These are phyloP conservation scores for Dryadomyces quercivorus DNA, from an alignment of 2,329 filamentous ascomycete genomes.

Conservation along the genomic window DNA sequence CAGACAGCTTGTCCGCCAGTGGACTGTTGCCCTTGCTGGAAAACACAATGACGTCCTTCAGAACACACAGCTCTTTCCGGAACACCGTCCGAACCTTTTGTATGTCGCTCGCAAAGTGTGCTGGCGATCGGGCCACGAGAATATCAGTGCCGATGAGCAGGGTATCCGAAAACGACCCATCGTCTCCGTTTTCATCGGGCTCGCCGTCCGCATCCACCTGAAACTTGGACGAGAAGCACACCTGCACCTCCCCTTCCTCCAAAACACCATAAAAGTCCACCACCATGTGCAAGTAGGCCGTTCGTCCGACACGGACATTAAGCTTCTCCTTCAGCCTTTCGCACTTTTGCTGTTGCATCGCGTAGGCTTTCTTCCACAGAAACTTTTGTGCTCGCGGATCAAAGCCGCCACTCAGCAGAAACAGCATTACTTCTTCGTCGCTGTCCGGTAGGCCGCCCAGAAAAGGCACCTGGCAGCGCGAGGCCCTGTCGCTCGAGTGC, in stretches of 20 bases:
- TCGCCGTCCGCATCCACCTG: conserved; percentile 32
- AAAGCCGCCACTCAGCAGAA: conserved; percentile 51
- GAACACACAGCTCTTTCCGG: conserved; percentile 45
- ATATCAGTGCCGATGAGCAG: conserved; percentile 45
- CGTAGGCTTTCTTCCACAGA: conserved; percentile 34
- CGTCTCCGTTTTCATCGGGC: conserved; percentile 30
- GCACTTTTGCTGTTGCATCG: conserved; percentile 38
- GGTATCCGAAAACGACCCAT: conserved; percentile 32
- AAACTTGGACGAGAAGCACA: conserved; percentile 58
- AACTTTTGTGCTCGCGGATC: conserved; percentile 32
- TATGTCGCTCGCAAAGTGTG: conserved; percentile 59
- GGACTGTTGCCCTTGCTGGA: conserved; percentile 47
- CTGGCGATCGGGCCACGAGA: conserved; percentile 57
- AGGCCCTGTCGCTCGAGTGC: conserved; percentile 23
- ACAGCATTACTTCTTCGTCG: conserved; percentile 37
- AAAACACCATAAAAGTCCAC: conserved; percentile 53
- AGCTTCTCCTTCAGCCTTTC: conserved; percentile 40
- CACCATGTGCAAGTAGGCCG: conserved; percentile 53
- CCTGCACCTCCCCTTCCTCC: conserved; percentile 52
- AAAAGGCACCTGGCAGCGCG: conserved; percentile 27
- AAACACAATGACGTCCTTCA: conserved; percentile 76
- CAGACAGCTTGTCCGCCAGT: conserved; percentile 59
- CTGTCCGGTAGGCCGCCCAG: conserved; percentile 36
- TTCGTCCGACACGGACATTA: conserved; percentile 47
- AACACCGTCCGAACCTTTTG: conserved; percentile 53